Base-by-base conservation (phyloP, 192 early-diverging fungal genomes). In the Haplosporangium gracile region DNA sequence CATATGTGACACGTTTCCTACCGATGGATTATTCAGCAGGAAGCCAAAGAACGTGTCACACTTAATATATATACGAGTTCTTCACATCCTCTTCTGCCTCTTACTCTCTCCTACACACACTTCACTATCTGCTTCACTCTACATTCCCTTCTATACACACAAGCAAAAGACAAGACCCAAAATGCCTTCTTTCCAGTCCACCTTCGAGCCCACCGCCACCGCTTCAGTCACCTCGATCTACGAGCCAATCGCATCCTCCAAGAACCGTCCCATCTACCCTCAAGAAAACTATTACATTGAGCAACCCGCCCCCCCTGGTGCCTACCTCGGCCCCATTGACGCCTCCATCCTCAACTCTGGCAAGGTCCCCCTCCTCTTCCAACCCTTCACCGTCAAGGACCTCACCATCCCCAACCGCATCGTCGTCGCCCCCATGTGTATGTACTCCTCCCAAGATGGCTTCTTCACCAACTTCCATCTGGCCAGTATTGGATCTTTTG, bases 401-500 rank as follows among this genome's bases (percentile, higher is more conserved):
- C 72, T 95, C 43, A 94, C 91, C 20, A 89, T 96, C 75, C 94
- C 95, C 68, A 98, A 98, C 89, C 92, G 96, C 29, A 83, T 95
- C 32, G 89, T 88, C 7, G 93, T 96, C 51, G 92, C 95, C 29
- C 97, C 97, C 68, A 97, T 97, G 96, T 97, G 96, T 89, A 93
- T 91, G 92, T 96, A 95, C 87, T 93, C 93, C 24, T 82, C 91
- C 8, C 75, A 91, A 16, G 93, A 96, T 81, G 96, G 95, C 0
- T 90, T 90, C 63, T 79, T 93, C 34, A 95, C 89, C 20, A 92
- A 95, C 81, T 95, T 91, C 70, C 94, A 96, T 68, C 65, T 95
- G 1, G 91, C 86, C 22, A 93, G 93, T 83, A 86, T 85, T 36
- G 93, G 95, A 51, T 91, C 95, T 57, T 96, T 89, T 74, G 97